phyloP scores from a whole-genome alignment of 1,284 basidiomycete species.

The Apiotrichum porosum region DNA sequence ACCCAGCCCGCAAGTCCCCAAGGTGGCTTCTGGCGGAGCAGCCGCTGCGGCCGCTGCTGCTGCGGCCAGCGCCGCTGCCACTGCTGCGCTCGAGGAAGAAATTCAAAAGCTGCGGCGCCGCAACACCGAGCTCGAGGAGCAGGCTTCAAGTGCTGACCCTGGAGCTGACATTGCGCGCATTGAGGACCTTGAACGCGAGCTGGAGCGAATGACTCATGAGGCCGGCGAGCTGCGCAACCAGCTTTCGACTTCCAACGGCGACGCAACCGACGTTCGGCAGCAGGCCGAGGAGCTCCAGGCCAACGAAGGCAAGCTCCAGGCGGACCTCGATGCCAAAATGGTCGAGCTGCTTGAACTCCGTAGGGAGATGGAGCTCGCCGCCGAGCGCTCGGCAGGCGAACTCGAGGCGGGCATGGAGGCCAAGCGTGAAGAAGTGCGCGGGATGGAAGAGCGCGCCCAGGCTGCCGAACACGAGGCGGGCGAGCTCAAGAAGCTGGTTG shows the following conservation, averaged over 20 bases:
- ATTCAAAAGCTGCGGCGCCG: slow-evolving; percentile 30
- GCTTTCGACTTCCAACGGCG: slow-evolving; percentile 34
- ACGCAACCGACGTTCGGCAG: slow-evolving; percentile 35
- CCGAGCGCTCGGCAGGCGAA: slow-evolving; percentile 38
- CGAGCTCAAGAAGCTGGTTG: slow-evolving; percentile 39
- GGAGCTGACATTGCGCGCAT: slow-evolving; percentile 5
- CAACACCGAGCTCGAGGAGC: slow-evolving; percentile 37
- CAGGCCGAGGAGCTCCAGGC: slow-evolving; percentile 35
- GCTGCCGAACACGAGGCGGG: slow-evolving; percentile 31
- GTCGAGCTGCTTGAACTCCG: slow-evolving; percentile 36
- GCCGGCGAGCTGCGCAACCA: slow-evolving; percentile 30
- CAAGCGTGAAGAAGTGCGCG: slow-evolving; percentile 43
- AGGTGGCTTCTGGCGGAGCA: slow-evolving; percentile 1
- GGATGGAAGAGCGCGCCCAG: slow-evolving; percentile 38
- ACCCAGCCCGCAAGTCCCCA: slow-evolving; percentile 37
- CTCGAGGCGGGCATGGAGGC: slow-evolving; percentile 48
- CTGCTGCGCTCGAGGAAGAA: slow-evolving; percentile 39
- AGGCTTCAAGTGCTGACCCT: slow-evolving; percentile 9
- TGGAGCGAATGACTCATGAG: slow-evolving; percentile 26
- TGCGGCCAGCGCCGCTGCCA: slow-evolving; percentile 33
- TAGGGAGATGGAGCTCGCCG: slow-evolving; percentile 39
- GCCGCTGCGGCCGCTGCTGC: slow-evolving; percentile 5
- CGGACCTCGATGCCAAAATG: slow-evolving; percentile 29
- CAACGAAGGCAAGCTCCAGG: slow-evolving; percentile 24
- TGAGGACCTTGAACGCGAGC: slow-evolving; percentile 28